A percentile compares a stretch with the other conserved stretches of the same genome.
Conservation (phyloP, 1,284 basidiomycete species). For the Papiliotrema flavescens region DNA sequence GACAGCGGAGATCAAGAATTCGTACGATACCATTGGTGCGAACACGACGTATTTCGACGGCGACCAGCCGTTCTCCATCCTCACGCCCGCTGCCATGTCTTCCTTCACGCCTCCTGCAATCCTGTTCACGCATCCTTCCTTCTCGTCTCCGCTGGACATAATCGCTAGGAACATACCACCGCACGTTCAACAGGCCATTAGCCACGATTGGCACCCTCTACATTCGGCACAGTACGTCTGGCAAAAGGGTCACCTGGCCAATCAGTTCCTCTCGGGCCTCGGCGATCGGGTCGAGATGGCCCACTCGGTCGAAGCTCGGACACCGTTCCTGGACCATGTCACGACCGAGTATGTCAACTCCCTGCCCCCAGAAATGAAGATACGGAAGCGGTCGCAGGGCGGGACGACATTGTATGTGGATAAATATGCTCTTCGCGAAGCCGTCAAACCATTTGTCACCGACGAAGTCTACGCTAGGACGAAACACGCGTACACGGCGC, state of each 20-base stretch:
- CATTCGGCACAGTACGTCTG: conserved; percentile 34
- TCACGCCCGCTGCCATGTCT: conserved; percentile 4
- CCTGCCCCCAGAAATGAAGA: conserved; percentile 34
- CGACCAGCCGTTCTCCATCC: not conserved
- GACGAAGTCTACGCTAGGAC: conserved; percentile 24
- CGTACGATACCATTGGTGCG: conserved; percentile 12
- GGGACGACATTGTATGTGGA: conserved; percentile 38
- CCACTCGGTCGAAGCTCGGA: conserved; percentile 50
- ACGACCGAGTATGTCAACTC: conserved; percentile 48
- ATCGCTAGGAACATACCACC: conserved; percentile 37
- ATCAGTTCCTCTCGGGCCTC: conserved; percentile 47
- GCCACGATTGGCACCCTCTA: conserved; percentile 28
- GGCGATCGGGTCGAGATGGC: conserved; percentile 51
- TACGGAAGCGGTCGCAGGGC: not conserved
- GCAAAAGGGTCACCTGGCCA: conserved; percentile 48
- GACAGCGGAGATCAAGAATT: conserved; percentile 1
- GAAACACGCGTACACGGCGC: conserved; percentile 30
- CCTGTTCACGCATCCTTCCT: conserved; percentile 3
- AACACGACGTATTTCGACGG: conserved; percentile 5
- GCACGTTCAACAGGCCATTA: conserved; percentile 24
- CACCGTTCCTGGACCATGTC: conserved; percentile 49
- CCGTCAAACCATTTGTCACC: conserved; percentile 43
- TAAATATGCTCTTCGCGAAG: conserved; percentile 50
- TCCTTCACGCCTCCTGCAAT: not conserved
- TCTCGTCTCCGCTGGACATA: conserved; percentile 36